These are phyloP conservation scores for Rhododendron williamsianum DNA, from an alignment of 148 eudicot genomes.

Conservation along the genomic window DNA sequence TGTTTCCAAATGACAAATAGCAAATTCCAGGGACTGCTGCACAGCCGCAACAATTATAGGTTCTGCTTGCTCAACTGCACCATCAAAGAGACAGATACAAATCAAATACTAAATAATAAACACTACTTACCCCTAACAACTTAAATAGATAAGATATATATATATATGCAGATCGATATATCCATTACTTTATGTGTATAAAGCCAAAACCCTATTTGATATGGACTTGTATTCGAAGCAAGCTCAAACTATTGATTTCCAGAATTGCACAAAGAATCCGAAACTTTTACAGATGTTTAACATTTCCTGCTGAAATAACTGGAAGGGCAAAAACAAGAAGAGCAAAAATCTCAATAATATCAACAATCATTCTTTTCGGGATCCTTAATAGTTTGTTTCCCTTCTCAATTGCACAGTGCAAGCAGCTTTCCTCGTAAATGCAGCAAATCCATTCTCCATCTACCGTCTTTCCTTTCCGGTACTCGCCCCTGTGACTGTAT, in stretches of 20 bases:
- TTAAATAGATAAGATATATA: neutral
- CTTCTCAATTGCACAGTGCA: neutral
- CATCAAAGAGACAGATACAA: slow-evolving; percentile 14
- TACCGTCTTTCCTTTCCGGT: neutral
- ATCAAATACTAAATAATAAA: neutral
- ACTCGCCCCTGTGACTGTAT: neutral
- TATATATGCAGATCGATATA: neutral
- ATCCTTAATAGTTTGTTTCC: neutral
- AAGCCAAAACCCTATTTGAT: neutral
- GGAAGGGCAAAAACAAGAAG: neutral
- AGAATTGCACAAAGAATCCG: neutral
- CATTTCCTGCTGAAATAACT: neutral
- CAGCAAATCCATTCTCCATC: neutral
- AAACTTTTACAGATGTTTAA: neutral
- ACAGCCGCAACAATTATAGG: slow-evolving; percentile 61
- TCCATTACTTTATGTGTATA: neutral
- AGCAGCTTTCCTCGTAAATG: neutral
- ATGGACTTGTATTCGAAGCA: neutral
- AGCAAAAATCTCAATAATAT: neutral
- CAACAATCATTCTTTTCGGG: neutral
- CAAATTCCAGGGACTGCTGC: slow-evolving; percentile 69
- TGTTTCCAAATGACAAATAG: slow-evolving; percentile 77
- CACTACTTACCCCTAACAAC: neutral
- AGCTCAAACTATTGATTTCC: neutral
- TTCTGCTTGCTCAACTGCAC: slow-evolving; percentile 80